A percentile compares a stretch with the other conserved stretches of the same genome.
Evolutionary conservation across 1,139 yeast species (phyloP).

Genomic region (Meyerozyma elateridarum): DNA sequence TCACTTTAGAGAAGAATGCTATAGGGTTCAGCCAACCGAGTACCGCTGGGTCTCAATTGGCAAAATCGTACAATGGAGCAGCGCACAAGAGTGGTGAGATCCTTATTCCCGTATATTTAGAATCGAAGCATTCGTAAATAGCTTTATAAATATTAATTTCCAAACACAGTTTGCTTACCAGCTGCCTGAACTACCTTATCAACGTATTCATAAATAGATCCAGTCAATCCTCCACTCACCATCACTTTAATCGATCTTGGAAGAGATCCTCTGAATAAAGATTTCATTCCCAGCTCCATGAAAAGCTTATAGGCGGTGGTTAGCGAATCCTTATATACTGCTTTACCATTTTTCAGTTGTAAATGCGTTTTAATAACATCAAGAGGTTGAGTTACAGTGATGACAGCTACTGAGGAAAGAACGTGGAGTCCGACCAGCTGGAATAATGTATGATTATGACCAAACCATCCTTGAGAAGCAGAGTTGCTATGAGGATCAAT

Average conservation of each 20-base stretch:
- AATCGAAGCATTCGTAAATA: slow-evolving; percentile 9
- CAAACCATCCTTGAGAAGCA: slow-evolving; percentile 43
- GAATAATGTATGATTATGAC: slow-evolving; percentile 35
- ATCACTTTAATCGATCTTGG: slow-evolving; percentile 79
- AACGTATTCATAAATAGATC: slow-evolving; percentile 60
- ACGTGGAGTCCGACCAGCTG: slow-evolving; percentile 51
- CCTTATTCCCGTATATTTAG: slow-evolving; percentile 49
- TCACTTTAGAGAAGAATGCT: slow-evolving; percentile 32
- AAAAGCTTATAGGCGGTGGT: slow-evolving; percentile 71
- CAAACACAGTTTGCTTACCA: slow-evolving; percentile 48
- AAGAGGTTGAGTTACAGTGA: slow-evolving; percentile 80
- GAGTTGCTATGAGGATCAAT: slow-evolving; percentile 50
- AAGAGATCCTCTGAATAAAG: slow-evolving; percentile 73
- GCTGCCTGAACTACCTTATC: slow-evolving; percentile 48
- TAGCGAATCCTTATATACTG: slow-evolving; percentile 62
- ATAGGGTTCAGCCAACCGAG: slow-evolving; percentile 75
- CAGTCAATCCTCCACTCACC: slow-evolving; percentile 74
- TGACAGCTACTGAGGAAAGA: slow-evolving; percentile 60
- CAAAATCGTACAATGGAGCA: slow-evolving; percentile 47
- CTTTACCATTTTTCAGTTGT: slow-evolving; percentile 69
- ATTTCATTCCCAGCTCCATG: slow-evolving; percentile 57
- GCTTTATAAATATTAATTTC: slow-evolving; percentile 3
- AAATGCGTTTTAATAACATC: slow-evolving; percentile 87
- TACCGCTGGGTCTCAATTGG: slow-evolving; percentile 53
- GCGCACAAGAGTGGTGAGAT: slow-evolving; percentile 46